Evolutionary conservation across 345 rosid species (phyloP), one percentile per base, ranked within the genome.

Genomic region (Sonneratia alba): DNA sequence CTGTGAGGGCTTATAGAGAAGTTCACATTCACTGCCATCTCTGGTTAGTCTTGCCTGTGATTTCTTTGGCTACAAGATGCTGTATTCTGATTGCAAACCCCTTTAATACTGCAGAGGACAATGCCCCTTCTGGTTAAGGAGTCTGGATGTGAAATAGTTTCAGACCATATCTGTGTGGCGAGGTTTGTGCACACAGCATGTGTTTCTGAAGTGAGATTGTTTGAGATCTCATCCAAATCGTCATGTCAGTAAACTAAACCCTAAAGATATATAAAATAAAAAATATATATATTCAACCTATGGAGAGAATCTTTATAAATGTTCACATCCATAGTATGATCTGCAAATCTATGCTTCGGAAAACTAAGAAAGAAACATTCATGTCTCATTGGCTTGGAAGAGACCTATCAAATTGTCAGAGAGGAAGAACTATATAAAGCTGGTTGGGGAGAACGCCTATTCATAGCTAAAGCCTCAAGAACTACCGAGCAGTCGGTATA

Each of bases 361-460:
- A 27, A 62, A 27, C 66, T 62, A 27, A 27, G 18, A 27, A 3
- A 27, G 66, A 42, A 4, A 62, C 38, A 62, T 62, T 62, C 66
- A 62, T 62, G 38, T 62, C 66, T 38, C 32, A 34, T 62, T 62
- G 4, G 38, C 66, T 62, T 32, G 38, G 66, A 62, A 34, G 19
- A 27, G 27, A 11, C 10, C 32, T 32, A 62, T 32, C 24, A 2
- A 34, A 62, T 7, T 27, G 12, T 62, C 32, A 8, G 3, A 27
- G 18, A 4, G 3, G 66, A 5, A 24, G 37, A 32, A 38, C 66
- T 32, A 10, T 62, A 62, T 62, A 62, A 62, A 62, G 66, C 3
- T 34, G 66, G 66, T 27, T 3, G 7, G 27, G 66, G 66, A 42
- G 47, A 48, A 0, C 36, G 72, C 72, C 85, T 67, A 72, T 72